Percentiles rank a stretch among this genome's conserved stretches.
phyloP scores from a whole-genome alignment of 2,329 filamentous ascomycete species.

The Colletotrichum sp. region DNA sequence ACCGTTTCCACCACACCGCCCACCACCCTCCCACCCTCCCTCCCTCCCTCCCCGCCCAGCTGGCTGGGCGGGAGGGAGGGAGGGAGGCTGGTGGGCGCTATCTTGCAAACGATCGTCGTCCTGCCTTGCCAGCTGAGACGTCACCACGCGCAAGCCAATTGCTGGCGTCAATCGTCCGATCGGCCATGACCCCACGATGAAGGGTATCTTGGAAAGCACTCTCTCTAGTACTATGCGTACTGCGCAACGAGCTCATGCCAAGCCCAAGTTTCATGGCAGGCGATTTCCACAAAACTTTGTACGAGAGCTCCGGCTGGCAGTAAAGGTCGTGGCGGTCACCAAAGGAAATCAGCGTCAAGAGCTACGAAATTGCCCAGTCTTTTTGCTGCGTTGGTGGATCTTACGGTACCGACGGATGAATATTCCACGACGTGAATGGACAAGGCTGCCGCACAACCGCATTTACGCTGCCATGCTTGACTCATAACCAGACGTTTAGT shows the following conservation, averaged over 20 bases:
- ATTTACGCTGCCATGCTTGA: constrained; percentile 13
- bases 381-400: not conserved
- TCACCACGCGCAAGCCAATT: constrained; percentile 10
- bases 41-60: no score
- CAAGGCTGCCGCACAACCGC: constrained; percentile 17
- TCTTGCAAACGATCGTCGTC: not conserved
- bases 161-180: not conserved
- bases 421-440: constrained; percentile 10
- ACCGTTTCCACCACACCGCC: no score
- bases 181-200: not conserved
- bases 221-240: not conserved
- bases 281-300: not conserved
- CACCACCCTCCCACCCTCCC: no score
- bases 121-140: not conserved
- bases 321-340: not conserved
- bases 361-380: not conserved
- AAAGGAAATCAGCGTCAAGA: constrained; percentile 2
- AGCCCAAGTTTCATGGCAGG: not conserved
- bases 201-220: not conserved
- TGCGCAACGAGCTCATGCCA: not conserved
- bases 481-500: constrained; percentile 12
- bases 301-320: not conserved
- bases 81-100: not conserved
- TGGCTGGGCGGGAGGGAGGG: not conserved
- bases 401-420: constrained; percentile 2